phyloP scores from a whole-genome alignment of 1,139 yeast species.

The Arxiozyma heterogenica region DNA sequence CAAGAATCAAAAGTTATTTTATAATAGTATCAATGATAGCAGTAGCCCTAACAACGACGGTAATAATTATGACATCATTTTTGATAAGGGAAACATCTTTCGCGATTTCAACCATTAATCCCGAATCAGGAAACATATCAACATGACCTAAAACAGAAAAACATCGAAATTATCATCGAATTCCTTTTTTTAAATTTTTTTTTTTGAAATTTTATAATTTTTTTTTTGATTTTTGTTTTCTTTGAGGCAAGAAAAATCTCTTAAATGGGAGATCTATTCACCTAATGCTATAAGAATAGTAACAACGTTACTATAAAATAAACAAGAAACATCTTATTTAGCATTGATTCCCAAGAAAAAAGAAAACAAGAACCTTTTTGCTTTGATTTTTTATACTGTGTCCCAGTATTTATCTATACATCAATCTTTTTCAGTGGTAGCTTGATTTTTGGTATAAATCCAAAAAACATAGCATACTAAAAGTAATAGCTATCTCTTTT shows the following conservation, averaged over 20 bases:
- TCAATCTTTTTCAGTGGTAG: not conserved
- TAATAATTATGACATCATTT: no score
- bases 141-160: constrained; percentile 10
- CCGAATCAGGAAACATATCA: not conserved
- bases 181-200: not conserved
- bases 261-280: not conserved
- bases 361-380: no score
- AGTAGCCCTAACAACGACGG: not conserved
- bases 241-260: not conserved
- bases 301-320: not conserved
- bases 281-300: not conserved
- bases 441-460: no score
- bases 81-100: no score
- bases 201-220: not conserved
- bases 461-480: not conserved
- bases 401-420: no score
- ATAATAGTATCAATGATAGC: no score
- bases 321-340: not conserved
- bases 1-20: not conserved
- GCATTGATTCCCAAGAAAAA: no score
- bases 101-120: not conserved
- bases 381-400: no score
- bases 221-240: not conserved
- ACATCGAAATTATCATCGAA: constrained; percentile 6
- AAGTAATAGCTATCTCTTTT: not conserved